Evolutionary conservation across 371 early-diverging fungal genomes (phyloP).

Genomic region (Mucor indicus): DNA sequence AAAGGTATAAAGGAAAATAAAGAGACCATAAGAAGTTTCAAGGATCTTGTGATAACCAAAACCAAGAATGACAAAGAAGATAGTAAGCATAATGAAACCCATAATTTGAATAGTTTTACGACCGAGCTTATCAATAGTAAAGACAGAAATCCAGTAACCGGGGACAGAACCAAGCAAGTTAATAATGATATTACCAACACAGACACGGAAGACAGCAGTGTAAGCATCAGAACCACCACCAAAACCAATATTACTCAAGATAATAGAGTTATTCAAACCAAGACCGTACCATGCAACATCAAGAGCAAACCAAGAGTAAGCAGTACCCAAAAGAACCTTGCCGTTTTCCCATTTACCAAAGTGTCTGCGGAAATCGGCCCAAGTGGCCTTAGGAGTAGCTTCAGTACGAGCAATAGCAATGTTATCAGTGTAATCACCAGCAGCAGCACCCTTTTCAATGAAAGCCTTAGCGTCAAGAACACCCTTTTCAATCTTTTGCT

Average conservation of each 20-base stretch:
- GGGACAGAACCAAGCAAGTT: constrained; percentile 82
- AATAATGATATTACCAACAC: constrained; percentile 79
- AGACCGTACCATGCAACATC: constrained; percentile 89
- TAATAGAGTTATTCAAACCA: constrained; percentile 75
- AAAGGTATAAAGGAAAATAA: constrained; percentile 71
- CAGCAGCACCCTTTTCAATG: constrained; percentile 29
- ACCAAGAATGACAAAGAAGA: constrained; percentile 43
- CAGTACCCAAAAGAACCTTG: constrained; percentile 56
- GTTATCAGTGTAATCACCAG: constrained; percentile 33
- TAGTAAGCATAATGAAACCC: constrained; percentile 57
- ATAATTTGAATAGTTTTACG: constrained; percentile 80
- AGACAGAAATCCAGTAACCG: constrained; percentile 84
- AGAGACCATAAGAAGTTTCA: constrained; percentile 51
- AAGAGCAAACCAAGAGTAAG: constrained; percentile 73
- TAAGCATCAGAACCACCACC: constrained; percentile 51
- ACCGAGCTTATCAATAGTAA: constrained; percentile 79
- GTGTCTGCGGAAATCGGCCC: constrained; percentile 56
- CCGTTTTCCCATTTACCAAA: constrained; percentile 58
- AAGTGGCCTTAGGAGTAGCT: constrained; percentile 40
- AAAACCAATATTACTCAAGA: constrained; percentile 67
- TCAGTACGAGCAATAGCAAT: constrained; percentile 20
- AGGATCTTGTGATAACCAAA: constrained; percentile 49
- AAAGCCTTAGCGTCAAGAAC: constrained; percentile 51
- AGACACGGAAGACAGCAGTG: constrained; percentile 46
- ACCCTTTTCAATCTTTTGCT: constrained; percentile 62